Evolutionary conservation across 257 asterid genomes (phyloP).

Genomic region (Linderniella brevidens): DNA sequence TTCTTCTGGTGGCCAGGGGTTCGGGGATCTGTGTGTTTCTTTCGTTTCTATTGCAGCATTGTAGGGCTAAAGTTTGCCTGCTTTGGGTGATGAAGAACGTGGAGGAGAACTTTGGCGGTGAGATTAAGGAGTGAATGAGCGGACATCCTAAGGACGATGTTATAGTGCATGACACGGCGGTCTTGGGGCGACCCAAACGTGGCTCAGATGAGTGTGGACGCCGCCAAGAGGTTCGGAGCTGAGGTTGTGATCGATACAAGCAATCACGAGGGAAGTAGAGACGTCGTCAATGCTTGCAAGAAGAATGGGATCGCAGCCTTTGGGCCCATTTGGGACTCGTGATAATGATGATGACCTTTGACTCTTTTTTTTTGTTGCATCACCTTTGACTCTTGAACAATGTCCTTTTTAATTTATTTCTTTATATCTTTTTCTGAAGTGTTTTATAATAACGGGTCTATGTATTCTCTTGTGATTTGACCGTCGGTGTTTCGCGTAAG

Average conservation of each 20-base stretch:
- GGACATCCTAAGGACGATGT: conserved; percentile 33
- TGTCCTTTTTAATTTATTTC: too few relatives aligned
- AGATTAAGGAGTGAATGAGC: conserved; percentile 36
- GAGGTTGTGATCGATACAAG: conserved; percentile 46
- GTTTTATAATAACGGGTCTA: too few relatives aligned
- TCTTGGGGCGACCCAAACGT: conserved; percentile 54
- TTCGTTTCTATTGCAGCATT: conserved; percentile 48
- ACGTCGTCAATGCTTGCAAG: conserved; percentile 48
- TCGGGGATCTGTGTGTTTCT: conserved; percentile 58
- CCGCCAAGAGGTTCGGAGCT: conserved; percentile 16
- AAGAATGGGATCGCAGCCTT: conserved; percentile 46
- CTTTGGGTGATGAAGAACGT: conserved; percentile 64
- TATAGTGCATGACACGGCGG: conserved; percentile 47
- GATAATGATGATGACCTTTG: too few relatives aligned
- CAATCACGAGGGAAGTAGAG: conserved; percentile 59
- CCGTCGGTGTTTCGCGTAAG: too few relatives aligned
- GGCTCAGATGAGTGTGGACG: conserved; percentile 31
- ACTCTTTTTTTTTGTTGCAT: too few relatives aligned
- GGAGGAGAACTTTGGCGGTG: conserved; percentile 44
- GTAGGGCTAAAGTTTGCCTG: conserved; percentile 33
- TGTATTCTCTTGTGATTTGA: too few relatives aligned
- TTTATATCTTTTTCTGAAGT: too few relatives aligned
- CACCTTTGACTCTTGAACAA: too few relatives aligned
- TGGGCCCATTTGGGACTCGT: conserved; percentile 27
- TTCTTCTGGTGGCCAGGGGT: conserved; percentile 51